Conservation (phyloP, 2,329 filamentous ascomycete species). For the Penicillium oxalicum region DNA sequence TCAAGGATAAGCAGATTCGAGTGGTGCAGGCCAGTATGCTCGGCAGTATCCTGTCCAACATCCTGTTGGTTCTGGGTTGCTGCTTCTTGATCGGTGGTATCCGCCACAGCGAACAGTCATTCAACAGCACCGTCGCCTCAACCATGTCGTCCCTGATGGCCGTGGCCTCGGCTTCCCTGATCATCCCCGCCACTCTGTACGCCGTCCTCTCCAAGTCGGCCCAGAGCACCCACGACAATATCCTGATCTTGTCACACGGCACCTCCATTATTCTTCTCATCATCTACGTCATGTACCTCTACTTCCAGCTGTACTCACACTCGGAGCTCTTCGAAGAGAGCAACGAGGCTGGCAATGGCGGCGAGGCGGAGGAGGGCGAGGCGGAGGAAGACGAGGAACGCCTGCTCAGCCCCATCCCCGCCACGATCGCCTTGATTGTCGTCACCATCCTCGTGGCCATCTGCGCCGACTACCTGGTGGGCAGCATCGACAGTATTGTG, state of each 20-base stretch:
- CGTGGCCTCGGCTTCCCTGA: slow-evolving; percentile 67
- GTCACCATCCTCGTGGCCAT: slow-evolving; percentile 65
- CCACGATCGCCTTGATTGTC: slow-evolving; percentile 59
- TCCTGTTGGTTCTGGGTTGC: slow-evolving; percentile 78
- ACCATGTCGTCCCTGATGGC: slow-evolving; percentile 65
- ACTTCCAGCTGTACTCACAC: slow-evolving; percentile 73
- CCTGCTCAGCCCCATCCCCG: slow-evolving; percentile 58
- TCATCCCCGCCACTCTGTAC: slow-evolving; percentile 72
- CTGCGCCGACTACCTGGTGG: slow-evolving; percentile 72
- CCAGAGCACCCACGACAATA: slow-evolving; percentile 43
- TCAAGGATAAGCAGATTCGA: slow-evolving; percentile 78
- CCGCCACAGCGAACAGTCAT: slow-evolving; percentile 60
- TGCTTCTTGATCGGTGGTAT: slow-evolving; percentile 73
- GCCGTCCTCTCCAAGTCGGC: slow-evolving; percentile 51
- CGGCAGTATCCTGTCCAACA: slow-evolving; percentile 89
- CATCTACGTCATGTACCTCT: slow-evolving; percentile 70
- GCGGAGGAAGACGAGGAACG: slow-evolving; percentile 46
- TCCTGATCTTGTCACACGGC: slow-evolving; percentile 66
- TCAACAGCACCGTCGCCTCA: slow-evolving; percentile 47
- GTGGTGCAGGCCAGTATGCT: slow-evolving; percentile 99
- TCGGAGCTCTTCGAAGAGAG: slow-evolving; percentile 61
- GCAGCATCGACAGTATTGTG: slow-evolving; percentile 68
- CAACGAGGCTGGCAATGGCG: slow-evolving; percentile 37
- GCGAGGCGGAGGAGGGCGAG: slow-evolving; percentile 17
- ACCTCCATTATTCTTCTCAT: slow-evolving; percentile 69